Conservation (phyloP, 2,329 filamentous ascomycete genomes). For the Neopestalotiopsis sp. region DNA sequence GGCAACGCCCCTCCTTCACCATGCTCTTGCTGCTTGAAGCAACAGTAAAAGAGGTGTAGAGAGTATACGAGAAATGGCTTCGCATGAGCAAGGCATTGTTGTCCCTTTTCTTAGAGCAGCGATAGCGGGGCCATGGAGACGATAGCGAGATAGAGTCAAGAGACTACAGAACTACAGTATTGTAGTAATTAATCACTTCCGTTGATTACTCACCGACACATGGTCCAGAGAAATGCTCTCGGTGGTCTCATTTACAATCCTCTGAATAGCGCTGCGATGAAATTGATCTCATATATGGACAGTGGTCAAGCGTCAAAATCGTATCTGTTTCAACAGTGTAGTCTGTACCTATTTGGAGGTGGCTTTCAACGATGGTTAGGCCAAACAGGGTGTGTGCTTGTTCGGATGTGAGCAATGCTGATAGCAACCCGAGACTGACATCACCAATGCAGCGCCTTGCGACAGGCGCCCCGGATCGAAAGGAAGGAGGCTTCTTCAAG, state of each 20-base stretch:
- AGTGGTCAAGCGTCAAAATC: too few relatives aligned
- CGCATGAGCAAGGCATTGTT: background rate
- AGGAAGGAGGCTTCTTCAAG: background rate
- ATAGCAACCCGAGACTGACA: background rate
- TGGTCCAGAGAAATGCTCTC: background rate
- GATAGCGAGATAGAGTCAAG: conserved; percentile 9
- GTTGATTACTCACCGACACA: background rate
- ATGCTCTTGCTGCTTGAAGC: background rate
- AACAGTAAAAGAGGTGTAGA: too few relatives aligned
- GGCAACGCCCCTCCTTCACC: background rate
- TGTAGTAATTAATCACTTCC: background rate
- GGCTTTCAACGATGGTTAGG: background rate
- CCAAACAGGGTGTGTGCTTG: background rate
- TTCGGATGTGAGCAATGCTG: background rate
- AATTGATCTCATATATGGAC: background rate
- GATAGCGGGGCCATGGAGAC: conserved; percentile 3
- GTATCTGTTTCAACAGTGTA: too few relatives aligned
- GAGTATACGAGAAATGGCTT: too few relatives aligned
- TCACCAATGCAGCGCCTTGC: background rate
- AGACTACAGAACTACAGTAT: background rate
- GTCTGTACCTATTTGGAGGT: too few relatives aligned
- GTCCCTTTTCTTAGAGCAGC: background rate
- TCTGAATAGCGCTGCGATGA: background rate
- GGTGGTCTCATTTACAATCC: background rate
- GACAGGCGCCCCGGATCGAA: background rate